Percentiles rank a stretch among this genome's conserved stretches.
phyloP scores from a whole-genome alignment of 257 asterid species.

The Solanum sitiens region DNA sequence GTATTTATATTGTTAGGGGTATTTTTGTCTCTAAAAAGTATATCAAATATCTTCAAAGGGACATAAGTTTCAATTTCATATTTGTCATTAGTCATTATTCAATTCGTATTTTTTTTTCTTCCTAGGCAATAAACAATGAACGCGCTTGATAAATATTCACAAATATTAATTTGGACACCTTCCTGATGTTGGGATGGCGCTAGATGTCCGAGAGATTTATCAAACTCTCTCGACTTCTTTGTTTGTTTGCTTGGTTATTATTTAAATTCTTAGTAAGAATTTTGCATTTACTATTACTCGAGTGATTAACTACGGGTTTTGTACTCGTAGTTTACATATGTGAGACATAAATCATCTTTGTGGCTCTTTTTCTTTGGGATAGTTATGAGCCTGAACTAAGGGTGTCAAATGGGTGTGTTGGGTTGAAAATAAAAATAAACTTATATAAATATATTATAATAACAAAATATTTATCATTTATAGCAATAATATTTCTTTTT shows the following conservation, averaged over 20 bases:
- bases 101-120: background rate
- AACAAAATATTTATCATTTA: too few species aligned
- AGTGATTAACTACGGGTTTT: background rate
- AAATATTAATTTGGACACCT: background rate
- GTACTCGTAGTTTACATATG: background rate
- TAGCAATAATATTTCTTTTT: too few species aligned
- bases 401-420: too few species aligned
- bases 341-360: background rate
- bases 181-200: background rate
- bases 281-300: accelerated
- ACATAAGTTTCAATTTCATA: background rate
- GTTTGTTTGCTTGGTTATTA: background rate
- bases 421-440: too few species aligned
- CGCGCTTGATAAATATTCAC: background rate
- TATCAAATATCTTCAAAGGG: background rate
- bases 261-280: accelerated
- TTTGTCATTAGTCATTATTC: background rate
- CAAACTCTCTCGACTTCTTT: background rate
- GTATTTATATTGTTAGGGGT: background rate
- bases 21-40: background rate
- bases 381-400: background rate
- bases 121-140: background rate
- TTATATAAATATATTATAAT: too few species aligned
- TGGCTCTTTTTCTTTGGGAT: background rate
- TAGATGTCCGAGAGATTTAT: background rate